Evolutionary conservation across 192 early-diverging fungal genomes (phyloP), one percentile per base, ranked within the genome.

Genomic region (Umbelopsis sp.): DNA sequence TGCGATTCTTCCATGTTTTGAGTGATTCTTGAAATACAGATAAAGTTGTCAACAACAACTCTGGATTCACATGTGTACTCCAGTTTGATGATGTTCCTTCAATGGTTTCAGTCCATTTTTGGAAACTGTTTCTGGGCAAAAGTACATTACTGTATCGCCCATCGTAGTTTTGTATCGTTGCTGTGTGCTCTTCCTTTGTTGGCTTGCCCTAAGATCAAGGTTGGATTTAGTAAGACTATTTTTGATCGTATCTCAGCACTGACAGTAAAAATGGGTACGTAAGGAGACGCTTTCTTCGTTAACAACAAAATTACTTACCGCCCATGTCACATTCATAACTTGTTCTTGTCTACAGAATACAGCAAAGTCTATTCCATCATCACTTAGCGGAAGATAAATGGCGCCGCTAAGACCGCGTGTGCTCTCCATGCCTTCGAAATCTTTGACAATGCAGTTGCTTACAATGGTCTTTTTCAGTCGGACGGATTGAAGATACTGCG

Each of bases 1-100:
- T 67, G 25, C 45, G 38, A 20, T 67, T 67, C 41, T 67, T 67
- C 66, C 66, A 67, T 45, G 66, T 67, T n/a, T 67, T 67, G 22
- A 67, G 66, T 25, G 66, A 67, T 34, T 67, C 66, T 24, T 47
- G 43, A 14, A 67, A 67, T 25, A 67, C 66, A 17, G 66, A 67
- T 25, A 44, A 29, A 0, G 45, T 67, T 0, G 66, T 67, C 41
- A 67, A 24, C 43, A 67, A 31, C 16, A 67, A 25, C 38, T 67
- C 66, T 3, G 66, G 66, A 45, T 67, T 67, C 0, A 47, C 66
- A 32, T 62, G 56, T 32, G 41, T 45, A 10, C 22, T 67, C 66
- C 66, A 67, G 22, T 25, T 47, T 14, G 66, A 38, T 5, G 66
- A 67, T 25, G 22, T 67, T 9, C 66, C 66, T 22, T 22, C 21